A percentile compares a stretch with the other conserved stretches of the same genome.
These are phyloP conservation scores for Bonnemaisonia californica DNA, from an alignment of 31 red algal species.

Conservation along the genomic window DNA sequence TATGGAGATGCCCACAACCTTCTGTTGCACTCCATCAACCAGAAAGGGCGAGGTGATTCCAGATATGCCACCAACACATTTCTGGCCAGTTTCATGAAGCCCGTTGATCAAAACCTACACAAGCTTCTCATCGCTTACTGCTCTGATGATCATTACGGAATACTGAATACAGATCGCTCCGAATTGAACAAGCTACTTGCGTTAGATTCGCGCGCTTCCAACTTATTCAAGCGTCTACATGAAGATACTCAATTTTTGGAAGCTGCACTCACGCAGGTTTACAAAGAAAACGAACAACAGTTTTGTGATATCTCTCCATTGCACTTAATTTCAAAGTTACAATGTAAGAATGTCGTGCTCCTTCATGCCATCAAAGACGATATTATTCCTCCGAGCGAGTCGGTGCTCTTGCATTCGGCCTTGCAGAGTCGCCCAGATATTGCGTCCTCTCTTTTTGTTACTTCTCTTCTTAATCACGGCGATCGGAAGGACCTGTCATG, in stretches of 20 bases:
- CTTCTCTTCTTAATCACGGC: slow-evolving; percentile 55
- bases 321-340: slow-evolving; percentile 35
- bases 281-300: slow-evolving; percentile 13
- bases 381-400: slow-evolving; percentile 48
- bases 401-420: slow-evolving; percentile 23
- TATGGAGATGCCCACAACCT: slow-evolving; percentile 33
- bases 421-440: slow-evolving; percentile 27
- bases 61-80: slow-evolving; percentile 52
- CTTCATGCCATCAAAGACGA: slow-evolving; percentile 63
- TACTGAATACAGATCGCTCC: slow-evolving; percentile 24
- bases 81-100: slow-evolving; percentile 39
- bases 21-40: slow-evolving; percentile 8
- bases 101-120: slow-evolving; percentile 16
- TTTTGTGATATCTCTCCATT: slow-evolving; percentile 45
- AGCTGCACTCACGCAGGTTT: slow-evolving; percentile 13
- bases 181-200: slow-evolving; percentile 29
- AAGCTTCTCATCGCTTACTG: slow-evolving; percentile 43
- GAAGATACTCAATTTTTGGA: slow-evolving; percentile 49
- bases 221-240: slow-evolving; percentile 45
- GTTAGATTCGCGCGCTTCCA: slow-evolving; percentile 38
- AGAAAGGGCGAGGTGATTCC: slow-evolving; percentile 40
- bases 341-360: slow-evolving; percentile 26
- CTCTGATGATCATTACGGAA: slow-evolving; percentile 63
- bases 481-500: slow-evolving; percentile 39
- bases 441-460: slow-evolving; percentile 20